A percentile compares a stretch with the other conserved stretches of the same genome.
Conservation (phyloP, 1,284 basidiomycete genomes). For the Ustilago loliicola region DNA sequence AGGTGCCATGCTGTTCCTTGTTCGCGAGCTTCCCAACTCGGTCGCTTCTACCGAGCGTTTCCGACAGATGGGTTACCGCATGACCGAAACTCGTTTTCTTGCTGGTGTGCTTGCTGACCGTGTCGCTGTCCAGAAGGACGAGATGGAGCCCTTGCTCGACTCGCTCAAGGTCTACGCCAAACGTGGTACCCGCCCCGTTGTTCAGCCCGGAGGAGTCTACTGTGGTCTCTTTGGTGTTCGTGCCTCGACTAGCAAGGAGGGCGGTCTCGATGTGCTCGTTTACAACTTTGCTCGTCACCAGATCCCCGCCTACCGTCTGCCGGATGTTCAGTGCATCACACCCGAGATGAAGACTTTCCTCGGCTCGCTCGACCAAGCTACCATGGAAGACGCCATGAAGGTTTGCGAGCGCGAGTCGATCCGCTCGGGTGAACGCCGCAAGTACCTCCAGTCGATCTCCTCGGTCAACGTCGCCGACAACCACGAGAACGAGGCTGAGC, state of each 20-base stretch:
- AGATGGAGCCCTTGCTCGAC: conserved; percentile 73
- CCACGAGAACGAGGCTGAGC: conserved; percentile 49
- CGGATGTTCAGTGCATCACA: conserved; percentile 72
- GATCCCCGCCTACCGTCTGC: conserved; percentile 74
- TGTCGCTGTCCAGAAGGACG: conserved; percentile 72
- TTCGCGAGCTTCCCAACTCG: conserved; percentile 71
- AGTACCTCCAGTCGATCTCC: conserved; percentile 53
- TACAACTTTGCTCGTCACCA: conserved; percentile 75
- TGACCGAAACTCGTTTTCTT: conserved; percentile 74
- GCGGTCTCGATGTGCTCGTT: conserved; percentile 72
- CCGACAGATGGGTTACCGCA: conserved; percentile 73
- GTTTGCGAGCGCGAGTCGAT: conserved; percentile 71
- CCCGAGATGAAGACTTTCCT: conserved; percentile 72
- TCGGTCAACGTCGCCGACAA: conserved; percentile 50
- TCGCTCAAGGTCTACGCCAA: conserved; percentile 74
- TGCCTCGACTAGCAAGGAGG: conserved; percentile 69
- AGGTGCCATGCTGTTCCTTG: conserved; percentile 73
- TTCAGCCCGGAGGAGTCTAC: conserved; percentile 73
- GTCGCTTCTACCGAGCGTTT: conserved; percentile 72
- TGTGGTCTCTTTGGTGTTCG: conserved; percentile 73
- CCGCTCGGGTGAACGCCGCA: conserved; percentile 65
- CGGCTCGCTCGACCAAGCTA: conserved; percentile 70
- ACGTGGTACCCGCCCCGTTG: conserved; percentile 73
- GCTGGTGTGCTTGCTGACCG: conserved; percentile 72
- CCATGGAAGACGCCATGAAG: conserved; percentile 72